A percentile compares a stretch with the other conserved stretches of the same genome.
Evolutionary conservation across 257 asterid species (phyloP).

Genomic region (Solanum etuberosum): DNA sequence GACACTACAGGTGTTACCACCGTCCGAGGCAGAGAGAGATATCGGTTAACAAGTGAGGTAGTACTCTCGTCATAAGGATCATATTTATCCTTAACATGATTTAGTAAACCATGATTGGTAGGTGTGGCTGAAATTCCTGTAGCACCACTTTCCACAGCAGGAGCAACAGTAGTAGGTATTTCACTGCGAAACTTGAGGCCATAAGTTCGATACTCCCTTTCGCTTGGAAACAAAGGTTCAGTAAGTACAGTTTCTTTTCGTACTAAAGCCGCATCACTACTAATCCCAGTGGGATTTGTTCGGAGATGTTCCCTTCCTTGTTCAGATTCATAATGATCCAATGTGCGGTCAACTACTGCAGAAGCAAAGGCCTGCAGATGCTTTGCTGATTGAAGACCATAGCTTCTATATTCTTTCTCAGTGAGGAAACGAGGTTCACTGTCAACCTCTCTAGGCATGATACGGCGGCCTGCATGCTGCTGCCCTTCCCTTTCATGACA

Average conservation of each 20-base stretch:
- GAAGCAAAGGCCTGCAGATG: conserved; percentile 18
- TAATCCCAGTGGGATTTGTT: conserved; percentile 12
- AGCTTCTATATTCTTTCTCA: conserved; percentile 66
- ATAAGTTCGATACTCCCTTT: conserved; percentile 41
- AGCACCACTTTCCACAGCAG: not conserved
- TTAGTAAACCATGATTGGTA: conserved; percentile 5
- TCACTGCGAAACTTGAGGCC: conserved; percentile 42
- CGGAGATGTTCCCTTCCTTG: conserved; percentile 27
- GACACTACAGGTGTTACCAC: conserved; percentile 14
- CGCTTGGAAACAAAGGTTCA: conserved; percentile 28
- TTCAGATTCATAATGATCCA: conserved; percentile 23
- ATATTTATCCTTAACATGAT: not conserved
- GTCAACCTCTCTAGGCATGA: conserved; percentile 7
- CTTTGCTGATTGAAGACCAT: conserved; percentile 53
- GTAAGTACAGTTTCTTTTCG: conserved; percentile 21
- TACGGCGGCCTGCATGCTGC: conserved; percentile 16
- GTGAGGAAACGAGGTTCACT: conserved; percentile 37
- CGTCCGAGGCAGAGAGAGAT: conserved; percentile 33
- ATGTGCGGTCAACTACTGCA: conserved; percentile 4
- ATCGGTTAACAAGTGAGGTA: conserved; percentile 53
- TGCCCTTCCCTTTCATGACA: conserved; percentile 18
- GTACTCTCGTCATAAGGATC: conserved; percentile 62
- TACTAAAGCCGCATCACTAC: conserved; percentile 13
- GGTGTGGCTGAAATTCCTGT: conserved; percentile 12
- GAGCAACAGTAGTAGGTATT: conserved; percentile 1